Conservation (phyloP, 2,329 filamentous ascomycete species). For the Colletotrichum brevisporum region DNA sequence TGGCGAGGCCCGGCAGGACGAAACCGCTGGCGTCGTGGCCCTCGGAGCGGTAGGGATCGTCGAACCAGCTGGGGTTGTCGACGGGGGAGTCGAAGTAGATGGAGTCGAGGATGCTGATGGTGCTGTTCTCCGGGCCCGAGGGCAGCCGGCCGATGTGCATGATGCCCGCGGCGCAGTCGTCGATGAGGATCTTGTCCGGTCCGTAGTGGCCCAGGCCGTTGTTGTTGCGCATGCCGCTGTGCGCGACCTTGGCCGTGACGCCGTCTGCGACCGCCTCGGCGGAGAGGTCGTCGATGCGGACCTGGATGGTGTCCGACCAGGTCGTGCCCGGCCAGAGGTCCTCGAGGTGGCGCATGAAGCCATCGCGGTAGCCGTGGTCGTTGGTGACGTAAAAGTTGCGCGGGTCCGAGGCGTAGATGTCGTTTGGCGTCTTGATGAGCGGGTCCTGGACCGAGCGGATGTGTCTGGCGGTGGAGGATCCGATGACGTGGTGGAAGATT, state of each 20-base stretch:
- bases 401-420: slow-evolving; percentile 64
- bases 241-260: slow-evolving; percentile 59
- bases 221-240: slow-evolving; percentile 63
- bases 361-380: slow-evolving; percentile 68
- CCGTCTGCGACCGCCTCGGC: slow-evolving; percentile 44
- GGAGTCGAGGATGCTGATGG: slow-evolving; percentile 57
- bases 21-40: slow-evolving; percentile 67
- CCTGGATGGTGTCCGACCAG: slow-evolving; percentile 65
- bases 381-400: slow-evolving; percentile 71
- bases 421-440: slow-evolving; percentile 70
- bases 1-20: slow-evolving; percentile 63
- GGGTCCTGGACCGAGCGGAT: slow-evolving; percentile 68
- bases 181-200: slow-evolving; percentile 57
- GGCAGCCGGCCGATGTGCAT: slow-evolving; percentile 58
- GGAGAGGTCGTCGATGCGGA: slow-evolving; percentile 38
- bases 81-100: slow-evolving; percentile 60
- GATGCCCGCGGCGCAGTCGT: slow-evolving; percentile 59
- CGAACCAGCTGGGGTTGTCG: slow-evolving; percentile 73
- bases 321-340: slow-evolving; percentile 55
- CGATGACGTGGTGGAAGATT: slow-evolving; percentile 57
- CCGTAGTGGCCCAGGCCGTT: slow-evolving; percentile 70
- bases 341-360: slow-evolving; percentile 62
- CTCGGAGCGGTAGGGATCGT: slow-evolving; percentile 63
- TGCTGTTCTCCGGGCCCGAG: slow-evolving; percentile 43
- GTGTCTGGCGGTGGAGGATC: slow-evolving; percentile 56